Evolutionary conservation across 2,329 filamentous ascomycete genomes (phyloP), one percentile per base, ranked within the genome.

Genomic region (Microcera coccophila): DNA sequence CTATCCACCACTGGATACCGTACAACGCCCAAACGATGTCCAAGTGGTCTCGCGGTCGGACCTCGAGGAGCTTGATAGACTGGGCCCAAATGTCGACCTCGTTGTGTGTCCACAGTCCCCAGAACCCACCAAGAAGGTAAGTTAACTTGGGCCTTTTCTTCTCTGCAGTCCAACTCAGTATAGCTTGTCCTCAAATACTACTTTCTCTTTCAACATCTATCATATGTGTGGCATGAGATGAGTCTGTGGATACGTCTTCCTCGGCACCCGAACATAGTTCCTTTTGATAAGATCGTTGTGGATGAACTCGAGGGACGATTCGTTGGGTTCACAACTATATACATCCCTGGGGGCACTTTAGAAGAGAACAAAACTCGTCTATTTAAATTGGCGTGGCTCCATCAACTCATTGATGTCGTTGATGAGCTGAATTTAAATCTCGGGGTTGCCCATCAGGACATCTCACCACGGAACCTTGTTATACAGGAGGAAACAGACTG

Each of bases 401-500:
- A 52, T 14, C 66, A 72, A 43, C 57, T 71, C 2, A 58, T 60
- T 1, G 8, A 47, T 1, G 57, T 66, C 2, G 38, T 54, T 4
- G 53, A 55, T 37, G 58, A 65, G 21, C 55, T 71, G 14, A 70
- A 71, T 42, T 50, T 68, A 8, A 48, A 55, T 17, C 48, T 60
- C 16, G 64, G 68, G 15, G 63, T 71, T 33, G 48, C 55, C 16
- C 69, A 71, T 44, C 62, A 68, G 47, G 67, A 70, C 36, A 54
- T 72, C 40, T 61, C 60, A 4, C 50, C 61, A 71, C 61, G 65
- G 12, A 71, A 72, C 39, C 56, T 71, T 3, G 41, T 70, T 1
- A 41, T 72, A 32, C 54, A 70, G 37, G 53, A 56, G 1, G 20
- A 39, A 14, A 64, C 60, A 12, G 59, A 68, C 38, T 52, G 49